Conservation (phyloP, 2,329 filamentous ascomycete species). For the Aspergillus pseudonomiae region DNA sequence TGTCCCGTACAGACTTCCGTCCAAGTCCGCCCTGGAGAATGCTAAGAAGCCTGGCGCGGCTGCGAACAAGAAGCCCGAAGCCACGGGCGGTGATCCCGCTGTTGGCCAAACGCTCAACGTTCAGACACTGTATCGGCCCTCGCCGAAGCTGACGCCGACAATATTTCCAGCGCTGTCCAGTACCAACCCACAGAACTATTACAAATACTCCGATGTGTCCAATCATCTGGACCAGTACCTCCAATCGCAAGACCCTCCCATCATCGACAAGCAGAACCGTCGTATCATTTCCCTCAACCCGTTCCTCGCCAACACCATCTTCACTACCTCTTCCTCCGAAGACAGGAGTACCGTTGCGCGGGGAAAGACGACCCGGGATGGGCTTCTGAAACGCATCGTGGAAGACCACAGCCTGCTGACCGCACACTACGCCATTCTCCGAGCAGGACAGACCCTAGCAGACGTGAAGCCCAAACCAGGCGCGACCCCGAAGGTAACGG, state of each 20-base stretch:
- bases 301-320: slow-evolving; percentile 64
- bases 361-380: slow-evolving; percentile 62
- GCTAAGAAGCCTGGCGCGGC: slow-evolving; percentile 37
- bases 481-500: slow-evolving; percentile 60
- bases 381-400: slow-evolving; percentile 62
- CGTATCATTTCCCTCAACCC: slow-evolving; percentile 65
- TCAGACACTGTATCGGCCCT: slow-evolving; percentile 59
- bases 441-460: slow-evolving; percentile 38
- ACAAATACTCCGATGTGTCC: slow-evolving; percentile 63
- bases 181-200: slow-evolving; percentile 57
- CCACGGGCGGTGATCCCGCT: slow-evolving; percentile 42
- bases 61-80: slow-evolving; percentile 30
- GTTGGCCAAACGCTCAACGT: slow-evolving; percentile 49
- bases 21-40: slow-evolving; percentile 55
- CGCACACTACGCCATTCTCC: slow-evolving; percentile 61
- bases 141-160: slow-evolving; percentile 59
- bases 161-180: slow-evolving; percentile 52
- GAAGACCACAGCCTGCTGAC: slow-evolving; percentile 52
- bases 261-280: slow-evolving; percentile 61
- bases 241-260: slow-evolving; percentile 54
- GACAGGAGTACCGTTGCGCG: slow-evolving; percentile 61
- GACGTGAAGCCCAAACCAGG: slow-evolving; percentile 65
- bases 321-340: slow-evolving; percentile 55
- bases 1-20: slow-evolving; percentile 64
- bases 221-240: slow-evolving; percentile 61